Percentiles rank a stretch among this genome's conserved stretches.
These are phyloP conservation scores for Triglochin maritima DNA, from an alignment of 106 monocot genomes.

Conservation along the genomic window DNA sequence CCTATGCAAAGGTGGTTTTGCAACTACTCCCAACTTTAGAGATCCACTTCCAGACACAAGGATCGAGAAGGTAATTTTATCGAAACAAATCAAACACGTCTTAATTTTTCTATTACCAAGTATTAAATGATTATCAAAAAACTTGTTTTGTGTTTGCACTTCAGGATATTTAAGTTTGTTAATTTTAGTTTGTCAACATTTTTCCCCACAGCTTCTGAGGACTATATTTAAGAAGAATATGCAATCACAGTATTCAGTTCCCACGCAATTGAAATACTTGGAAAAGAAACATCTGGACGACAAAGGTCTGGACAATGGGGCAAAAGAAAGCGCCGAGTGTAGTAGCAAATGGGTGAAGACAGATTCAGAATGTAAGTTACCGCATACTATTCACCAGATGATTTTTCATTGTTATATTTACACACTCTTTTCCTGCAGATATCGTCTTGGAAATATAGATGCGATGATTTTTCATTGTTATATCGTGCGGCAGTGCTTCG, in stretches of 20 bases:
- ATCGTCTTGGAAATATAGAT: slow-evolving; percentile 20
- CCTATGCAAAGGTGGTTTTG: slow-evolving; percentile 35
- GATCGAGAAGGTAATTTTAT: slow-evolving; percentile 47
- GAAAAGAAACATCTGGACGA: slow-evolving; percentile 25
- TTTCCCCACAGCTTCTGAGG: slow-evolving; percentile 26
- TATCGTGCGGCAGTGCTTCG: too few relatives aligned
- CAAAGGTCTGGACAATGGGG: slow-evolving; percentile 3
- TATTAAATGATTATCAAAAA: background rate
- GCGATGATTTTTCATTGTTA: background rate
- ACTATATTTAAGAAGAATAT: slow-evolving; percentile 52
- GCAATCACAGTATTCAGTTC: slow-evolving; percentile 24
- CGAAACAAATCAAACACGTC: background rate
- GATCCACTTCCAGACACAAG: slow-evolving; percentile 43
- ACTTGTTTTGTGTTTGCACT: too few relatives aligned
- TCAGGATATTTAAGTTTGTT: background rate
- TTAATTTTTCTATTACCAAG: background rate
- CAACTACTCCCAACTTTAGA: slow-evolving; percentile 25
- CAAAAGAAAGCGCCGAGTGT: slow-evolving; percentile 21
- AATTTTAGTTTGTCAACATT: background rate
- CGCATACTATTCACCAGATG: too few relatives aligned
- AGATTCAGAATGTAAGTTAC: slow-evolving; percentile 80
- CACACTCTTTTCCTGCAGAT: background rate
- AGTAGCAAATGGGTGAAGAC: slow-evolving; percentile 61
- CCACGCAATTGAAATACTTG: slow-evolving; percentile 28
- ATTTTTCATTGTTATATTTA: background rate